Percentiles rank a stretch among this genome's conserved stretches.
Conservation (phyloP, 169 alveolate species). For the Eimeria necatrix region DNA sequence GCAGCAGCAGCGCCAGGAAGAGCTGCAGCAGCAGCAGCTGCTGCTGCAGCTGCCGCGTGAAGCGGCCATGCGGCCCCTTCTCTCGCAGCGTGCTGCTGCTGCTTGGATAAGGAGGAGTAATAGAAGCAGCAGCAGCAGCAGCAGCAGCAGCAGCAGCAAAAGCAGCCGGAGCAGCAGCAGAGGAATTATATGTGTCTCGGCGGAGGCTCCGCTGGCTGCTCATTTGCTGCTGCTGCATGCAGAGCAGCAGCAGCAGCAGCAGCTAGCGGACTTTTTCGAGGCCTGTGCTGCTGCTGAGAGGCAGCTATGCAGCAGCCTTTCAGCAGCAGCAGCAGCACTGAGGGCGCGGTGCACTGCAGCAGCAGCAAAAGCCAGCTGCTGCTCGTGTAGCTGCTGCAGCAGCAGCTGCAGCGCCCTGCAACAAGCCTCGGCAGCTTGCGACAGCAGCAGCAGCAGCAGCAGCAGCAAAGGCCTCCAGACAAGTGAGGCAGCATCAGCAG, state of each 20-base stretch:
- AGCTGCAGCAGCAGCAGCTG: background rate
- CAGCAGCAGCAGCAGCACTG: constrained; percentile 45
- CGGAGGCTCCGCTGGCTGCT: background rate
- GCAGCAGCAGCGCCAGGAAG: too few relatives aligned
- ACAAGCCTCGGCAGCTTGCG: background rate
- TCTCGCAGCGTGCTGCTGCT: background rate
- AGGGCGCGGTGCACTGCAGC: background rate
- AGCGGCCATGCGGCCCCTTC: background rate
- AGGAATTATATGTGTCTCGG: background rate
- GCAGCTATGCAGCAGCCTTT: background rate
- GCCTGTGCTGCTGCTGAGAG: constrained; percentile 16
- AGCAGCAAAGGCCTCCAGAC: background rate
- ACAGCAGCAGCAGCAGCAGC: constrained; percentile 8
- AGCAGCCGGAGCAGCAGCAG: background rate
- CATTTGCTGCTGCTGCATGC: background rate
- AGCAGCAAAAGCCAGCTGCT: background rate
- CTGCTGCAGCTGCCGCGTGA: background rate
- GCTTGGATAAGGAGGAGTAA: background rate
- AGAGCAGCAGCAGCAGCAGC: background rate
- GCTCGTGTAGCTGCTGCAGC: background rate
- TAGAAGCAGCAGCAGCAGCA: background rate
- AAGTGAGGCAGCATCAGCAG: background rate
- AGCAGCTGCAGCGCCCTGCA: background rate
- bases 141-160: background rate
- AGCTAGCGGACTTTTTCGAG: background rate